Evolutionary conservation across 1,139 yeast genomes (phyloP), one percentile per base, ranked within the genome.

Genomic region (Hemisphaericaspora subhashii): DNA sequence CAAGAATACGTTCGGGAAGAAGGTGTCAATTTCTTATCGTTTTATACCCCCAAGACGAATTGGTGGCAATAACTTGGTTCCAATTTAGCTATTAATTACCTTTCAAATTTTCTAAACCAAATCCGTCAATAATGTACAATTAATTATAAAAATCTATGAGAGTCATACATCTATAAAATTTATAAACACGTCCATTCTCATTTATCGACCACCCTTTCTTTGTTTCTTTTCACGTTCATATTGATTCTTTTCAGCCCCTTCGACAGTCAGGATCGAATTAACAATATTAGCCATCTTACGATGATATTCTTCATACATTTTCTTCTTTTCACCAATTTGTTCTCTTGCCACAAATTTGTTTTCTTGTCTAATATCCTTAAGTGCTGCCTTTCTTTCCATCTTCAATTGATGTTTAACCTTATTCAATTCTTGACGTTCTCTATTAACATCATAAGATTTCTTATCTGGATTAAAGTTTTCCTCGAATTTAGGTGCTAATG

Each of bases 401-500:
- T 92, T 92, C 62, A 88, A 68, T 66, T 86, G 87, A 21, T 84
- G 81, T 67, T 79, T 81, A 68, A 92, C 77, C 73, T 92, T 92
- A 60, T 74, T 74, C 51, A 87, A 66, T 60, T 92, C 98, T 52
- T 83, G 87, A 61, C 95, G 78, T 45, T 84, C 82, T 50, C 81
- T 74, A 59, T 90, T 86, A 40, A 84, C 77, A 59, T 90, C 97
- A 61, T 89, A 86, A 11, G 95, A 86, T 65, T 86, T 88, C 79
- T 83, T 86, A 57, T 88, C 97, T 43, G 97, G 96, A 66, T 89
- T 90, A 77, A 84, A 94, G 69, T 89, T 88, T 56, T 88, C 98
- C 64, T 90, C 98, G 58, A 86, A 94, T 64, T 86, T 84, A 48
- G 99, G 99, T 31, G 90, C 85, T 56, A 75, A 77, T 1, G 96